Evolutionary conservation across 2,329 filamentous ascomycete genomes (phyloP).

Genomic region (Sporothrix brasiliensis): DNA sequence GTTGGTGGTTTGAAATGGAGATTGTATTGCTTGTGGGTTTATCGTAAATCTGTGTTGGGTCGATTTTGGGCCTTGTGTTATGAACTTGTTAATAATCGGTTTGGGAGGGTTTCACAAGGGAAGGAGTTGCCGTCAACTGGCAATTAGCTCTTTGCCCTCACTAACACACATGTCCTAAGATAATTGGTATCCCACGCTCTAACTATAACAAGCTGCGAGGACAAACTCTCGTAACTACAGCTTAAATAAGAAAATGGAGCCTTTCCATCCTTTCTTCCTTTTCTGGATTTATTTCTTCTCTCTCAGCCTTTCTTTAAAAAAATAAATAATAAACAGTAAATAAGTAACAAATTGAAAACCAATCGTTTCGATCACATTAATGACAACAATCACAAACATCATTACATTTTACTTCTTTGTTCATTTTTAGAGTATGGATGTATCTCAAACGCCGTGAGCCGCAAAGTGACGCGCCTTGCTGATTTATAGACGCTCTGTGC

Average conservation of each 20-base stretch:
- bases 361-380: background rate
- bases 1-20: no score
- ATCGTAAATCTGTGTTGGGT: background rate
- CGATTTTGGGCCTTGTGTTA: background rate
- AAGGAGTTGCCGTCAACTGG: background rate
- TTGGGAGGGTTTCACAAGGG: no score
- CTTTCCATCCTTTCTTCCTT: background rate
- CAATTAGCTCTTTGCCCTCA: background rate
- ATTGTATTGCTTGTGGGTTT: no score
- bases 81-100: background rate
- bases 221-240: no score
- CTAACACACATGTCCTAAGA: background rate
- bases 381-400: background rate
- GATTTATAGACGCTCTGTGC: no score
- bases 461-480: background rate
- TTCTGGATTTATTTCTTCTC: background rate
- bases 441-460: background rate
- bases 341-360: no score
- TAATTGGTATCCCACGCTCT: no score
- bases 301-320: background rate
- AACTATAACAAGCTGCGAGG: no score
- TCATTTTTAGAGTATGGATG: slow-evolving; percentile 22
- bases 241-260: no score
- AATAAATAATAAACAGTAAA: no score
- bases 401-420: slow-evolving; percentile 24